Evolutionary conservation across 176 grass and related monocot genomes (phyloP).

Genomic region (Leersia perrieri): DNA sequence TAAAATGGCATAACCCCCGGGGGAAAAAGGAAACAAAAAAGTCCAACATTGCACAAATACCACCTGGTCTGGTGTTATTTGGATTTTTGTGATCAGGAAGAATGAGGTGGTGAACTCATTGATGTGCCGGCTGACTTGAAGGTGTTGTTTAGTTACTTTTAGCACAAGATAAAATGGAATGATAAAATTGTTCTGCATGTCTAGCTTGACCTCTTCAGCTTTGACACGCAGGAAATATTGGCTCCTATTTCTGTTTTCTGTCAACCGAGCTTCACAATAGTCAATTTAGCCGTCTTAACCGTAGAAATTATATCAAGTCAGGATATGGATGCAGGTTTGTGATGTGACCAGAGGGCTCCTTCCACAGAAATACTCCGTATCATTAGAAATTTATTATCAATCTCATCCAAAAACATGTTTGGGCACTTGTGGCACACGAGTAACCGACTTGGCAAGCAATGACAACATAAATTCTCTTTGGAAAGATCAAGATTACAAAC

Average conservation of each 20-base stretch:
- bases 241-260: background rate
- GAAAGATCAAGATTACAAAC: too few species aligned
- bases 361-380: background rate
- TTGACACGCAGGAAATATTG: background rate
- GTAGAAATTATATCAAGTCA: constrained; percentile 5
- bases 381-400: too few species aligned
- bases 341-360: background rate
- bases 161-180: background rate
- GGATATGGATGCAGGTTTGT: background rate
- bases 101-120: background rate
- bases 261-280: constrained; percentile 4
- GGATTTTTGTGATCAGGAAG: background rate
- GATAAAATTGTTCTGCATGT: background rate
- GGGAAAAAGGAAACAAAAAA: background rate
- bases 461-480: too few species aligned
- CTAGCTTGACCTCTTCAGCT: constrained; percentile 21
- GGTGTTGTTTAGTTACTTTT: background rate
- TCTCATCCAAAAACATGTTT: too few species aligned
- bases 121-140: background rate
- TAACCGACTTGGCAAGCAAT: too few species aligned
- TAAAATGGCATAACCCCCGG: background rate
- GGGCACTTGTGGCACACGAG: too few species aligned
- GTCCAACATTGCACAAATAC: background rate
- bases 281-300: constrained; percentile 26
- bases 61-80: background rate